These are phyloP conservation scores for Plasmodium billcollinsi DNA, from an alignment of 169 alveolate species.

Conservation along the genomic window DNA sequence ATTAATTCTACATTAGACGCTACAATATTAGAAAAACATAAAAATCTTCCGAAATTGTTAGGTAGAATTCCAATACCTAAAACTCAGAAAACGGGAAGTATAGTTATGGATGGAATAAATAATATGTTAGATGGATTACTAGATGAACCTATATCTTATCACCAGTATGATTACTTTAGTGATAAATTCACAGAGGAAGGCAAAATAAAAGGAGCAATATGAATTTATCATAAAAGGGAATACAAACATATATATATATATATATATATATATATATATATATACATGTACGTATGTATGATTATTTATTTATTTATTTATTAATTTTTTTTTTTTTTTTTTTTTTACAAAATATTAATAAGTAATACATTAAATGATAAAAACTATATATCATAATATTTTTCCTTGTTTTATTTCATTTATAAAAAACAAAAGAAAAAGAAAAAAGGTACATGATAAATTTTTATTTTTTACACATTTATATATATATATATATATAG, in stretches of 20 bases:
- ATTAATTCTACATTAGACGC: constrained; percentile 65
- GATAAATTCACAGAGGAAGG: constrained; percentile 8
- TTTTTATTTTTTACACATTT: too few relatives aligned
- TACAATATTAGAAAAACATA: constrained; percentile 69
- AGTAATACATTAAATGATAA: too few relatives aligned
- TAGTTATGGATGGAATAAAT: constrained; percentile 60
- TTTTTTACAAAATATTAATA: too few relatives aligned
- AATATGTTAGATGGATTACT: constrained; percentile 45
- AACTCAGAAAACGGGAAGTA: constrained; percentile 60
- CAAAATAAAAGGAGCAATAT: not conserved
- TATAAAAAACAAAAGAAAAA: too few relatives aligned
- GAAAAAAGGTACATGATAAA: too few relatives aligned
- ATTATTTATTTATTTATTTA: not conserved
- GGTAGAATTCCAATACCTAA: constrained; percentile 56
- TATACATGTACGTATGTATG: constrained; percentile 9
- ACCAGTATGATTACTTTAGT: constrained; percentile 43
- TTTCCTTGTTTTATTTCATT: too few relatives aligned
- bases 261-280: constrained; percentile 10
- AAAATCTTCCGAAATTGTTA: constrained; percentile 26
- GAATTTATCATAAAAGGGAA: not conserved
- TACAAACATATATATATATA: not conserved
- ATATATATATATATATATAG: too few relatives aligned
- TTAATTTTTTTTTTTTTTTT: too few relatives aligned
- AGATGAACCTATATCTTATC: constrained; percentile 63
- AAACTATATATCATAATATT: too few relatives aligned